A percentile compares a stretch with the other conserved stretches of the same genome.
These are phyloP conservation scores for Sequoiadendron giganteum DNA, from an alignment of 75 land plant genomes.

Conservation along the genomic window DNA sequence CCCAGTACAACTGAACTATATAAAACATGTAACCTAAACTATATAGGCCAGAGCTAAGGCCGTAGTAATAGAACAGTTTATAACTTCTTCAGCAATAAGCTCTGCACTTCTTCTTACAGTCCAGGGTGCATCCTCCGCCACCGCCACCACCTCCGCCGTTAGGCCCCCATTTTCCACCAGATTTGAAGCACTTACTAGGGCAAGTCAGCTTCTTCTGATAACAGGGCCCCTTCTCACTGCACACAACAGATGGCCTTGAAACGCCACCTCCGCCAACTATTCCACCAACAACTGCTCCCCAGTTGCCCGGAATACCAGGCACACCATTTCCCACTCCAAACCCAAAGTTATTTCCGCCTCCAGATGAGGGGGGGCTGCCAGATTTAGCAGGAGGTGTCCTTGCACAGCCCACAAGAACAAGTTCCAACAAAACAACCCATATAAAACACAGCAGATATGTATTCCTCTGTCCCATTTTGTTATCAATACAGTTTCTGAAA, in stretches of 20 bases:
- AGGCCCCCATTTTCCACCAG: constrained; percentile 48
- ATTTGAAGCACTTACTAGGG: constrained; percentile 55
- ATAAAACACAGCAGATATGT: background rate
- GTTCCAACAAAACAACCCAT: background rate
- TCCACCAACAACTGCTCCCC: constrained; percentile 52
- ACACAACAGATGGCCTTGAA: constrained; percentile 21
- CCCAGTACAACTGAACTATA: no score
- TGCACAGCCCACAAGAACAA: background rate
- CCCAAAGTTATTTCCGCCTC: constrained; percentile 21
- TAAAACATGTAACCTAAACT: no score
- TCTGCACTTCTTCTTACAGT: constrained; percentile 54
- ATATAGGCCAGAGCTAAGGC: background rate
- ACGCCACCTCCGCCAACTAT: constrained; percentile 23
- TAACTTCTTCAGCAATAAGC: constrained; percentile 37
- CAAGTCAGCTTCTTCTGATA: constrained; percentile 54
- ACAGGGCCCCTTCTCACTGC: constrained; percentile 55
- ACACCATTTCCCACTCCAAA: constrained; percentile 10
- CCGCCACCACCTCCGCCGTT: constrained; percentile 56
- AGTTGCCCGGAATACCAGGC: constrained; percentile 29
- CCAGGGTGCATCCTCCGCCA: constrained; percentile 70
- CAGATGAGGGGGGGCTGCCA: background rate
- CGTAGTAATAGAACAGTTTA: background rate
- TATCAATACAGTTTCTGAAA: background rate
- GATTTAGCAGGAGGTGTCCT: background rate
- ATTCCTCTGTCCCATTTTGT: background rate